Conservation (phyloP, 1,139 yeast species). For the Hansenula lynferdii region DNA sequence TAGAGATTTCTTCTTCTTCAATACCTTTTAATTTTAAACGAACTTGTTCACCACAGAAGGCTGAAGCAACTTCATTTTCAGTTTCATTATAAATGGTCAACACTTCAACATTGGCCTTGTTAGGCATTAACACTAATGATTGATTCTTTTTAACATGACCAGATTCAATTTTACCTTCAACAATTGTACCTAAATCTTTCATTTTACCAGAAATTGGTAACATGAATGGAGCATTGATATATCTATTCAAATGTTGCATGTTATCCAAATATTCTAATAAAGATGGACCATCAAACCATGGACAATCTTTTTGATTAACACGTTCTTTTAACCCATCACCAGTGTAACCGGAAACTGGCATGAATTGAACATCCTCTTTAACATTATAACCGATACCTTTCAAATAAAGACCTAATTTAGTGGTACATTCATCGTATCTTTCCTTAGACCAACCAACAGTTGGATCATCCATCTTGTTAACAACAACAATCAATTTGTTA, state of each 20-base stretch:
- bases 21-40: constrained; percentile 89
- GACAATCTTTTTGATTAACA: constrained; percentile 63
- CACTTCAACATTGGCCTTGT: constrained; percentile 77
- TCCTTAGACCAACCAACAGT: constrained; percentile 95
- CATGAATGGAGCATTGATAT: constrained; percentile 93
- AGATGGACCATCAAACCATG: constrained; percentile 95
- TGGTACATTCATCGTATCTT: constrained; percentile 93
- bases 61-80: constrained; percentile 88
- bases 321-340: constrained; percentile 96
- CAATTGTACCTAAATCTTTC: constrained; percentile 95
- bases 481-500: constrained; percentile 85
- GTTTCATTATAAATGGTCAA: constrained; percentile 88
- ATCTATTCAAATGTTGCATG: constrained; percentile 80
- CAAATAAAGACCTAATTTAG: constrained; percentile 70
- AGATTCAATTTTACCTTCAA: constrained; percentile 97
- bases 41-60: constrained; percentile 96
- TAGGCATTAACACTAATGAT: constrained; percentile 85
- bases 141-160: constrained; percentile 86
- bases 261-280: constrained; percentile 83
- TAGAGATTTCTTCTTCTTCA: constrained; percentile 92
- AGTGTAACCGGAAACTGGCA: constrained; percentile 98
- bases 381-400: constrained; percentile 85
- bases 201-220: constrained; percentile 91
- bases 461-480: constrained; percentile 98
- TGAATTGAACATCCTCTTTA: constrained; percentile 78